Conservation (phyloP, 257 asterid genomes). For the Solanum bulbocastanum region DNA sequence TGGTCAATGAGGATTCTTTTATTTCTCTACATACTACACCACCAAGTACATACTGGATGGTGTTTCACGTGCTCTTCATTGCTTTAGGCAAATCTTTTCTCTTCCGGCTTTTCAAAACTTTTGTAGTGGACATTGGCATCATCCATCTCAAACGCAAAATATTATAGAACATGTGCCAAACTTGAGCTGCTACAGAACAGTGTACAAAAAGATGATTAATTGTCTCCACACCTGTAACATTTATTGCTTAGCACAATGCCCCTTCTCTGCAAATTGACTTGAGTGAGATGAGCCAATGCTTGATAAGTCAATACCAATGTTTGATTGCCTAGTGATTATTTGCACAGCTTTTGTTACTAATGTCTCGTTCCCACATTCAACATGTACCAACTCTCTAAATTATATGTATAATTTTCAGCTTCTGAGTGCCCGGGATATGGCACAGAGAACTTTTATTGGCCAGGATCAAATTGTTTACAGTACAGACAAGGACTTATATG, state of each 20-base stretch:
- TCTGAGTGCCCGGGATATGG: slow-evolving; percentile 93
- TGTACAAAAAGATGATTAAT: background rate
- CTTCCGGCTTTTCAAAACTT: background rate
- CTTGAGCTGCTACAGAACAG: background rate
- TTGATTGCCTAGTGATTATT: background rate
- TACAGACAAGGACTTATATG: slow-evolving; percentile 59
- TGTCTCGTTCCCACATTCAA: background rate
- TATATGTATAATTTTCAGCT: slow-evolving; percentile 31
- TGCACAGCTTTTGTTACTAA: background rate
- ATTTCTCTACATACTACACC: background rate
- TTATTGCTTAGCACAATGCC: background rate
- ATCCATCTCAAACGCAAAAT: background rate
- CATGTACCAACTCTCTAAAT: background rate
- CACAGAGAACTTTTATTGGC: slow-evolving; percentile 72
- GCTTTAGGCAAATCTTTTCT: background rate
- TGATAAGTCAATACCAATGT: background rate
- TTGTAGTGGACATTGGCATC: background rate
- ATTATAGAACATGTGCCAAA: background rate
- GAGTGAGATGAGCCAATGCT: background rate
- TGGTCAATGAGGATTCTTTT: background rate
- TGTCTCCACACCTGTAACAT: background rate
- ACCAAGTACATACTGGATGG: background rate
- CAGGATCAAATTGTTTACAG: slow-evolving; percentile 84
- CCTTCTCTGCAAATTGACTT: background rate
- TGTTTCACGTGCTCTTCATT: background rate